Evolutionary conservation across 306 rosid genomes (phyloP).

Genomic region (Ormosia semicastrata): DNA sequence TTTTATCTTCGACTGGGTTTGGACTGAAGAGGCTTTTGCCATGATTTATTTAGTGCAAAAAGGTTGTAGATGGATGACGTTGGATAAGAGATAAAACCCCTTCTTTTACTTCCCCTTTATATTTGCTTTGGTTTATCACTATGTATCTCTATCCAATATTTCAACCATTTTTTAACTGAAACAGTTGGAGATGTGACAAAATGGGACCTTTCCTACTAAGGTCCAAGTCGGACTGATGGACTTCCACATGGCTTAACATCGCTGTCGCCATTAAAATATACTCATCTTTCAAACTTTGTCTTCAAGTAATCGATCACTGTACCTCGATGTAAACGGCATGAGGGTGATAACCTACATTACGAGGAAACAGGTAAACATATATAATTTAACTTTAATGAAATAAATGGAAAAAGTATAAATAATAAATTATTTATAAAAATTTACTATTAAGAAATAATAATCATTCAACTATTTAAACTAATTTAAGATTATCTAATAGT

Average conservation of each 20-base stretch:
- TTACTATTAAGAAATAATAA: no score
- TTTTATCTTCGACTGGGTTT: slow-evolving; percentile 7
- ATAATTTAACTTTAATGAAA: no score
- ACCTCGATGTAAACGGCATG: not conserved
- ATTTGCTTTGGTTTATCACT: slow-evolving; percentile 34
- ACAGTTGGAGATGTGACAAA: slow-evolving; percentile 64
- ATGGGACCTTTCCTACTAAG: slow-evolving; percentile 64
- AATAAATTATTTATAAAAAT: no score
- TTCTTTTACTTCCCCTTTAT: not conserved
- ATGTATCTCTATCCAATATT: not conserved
- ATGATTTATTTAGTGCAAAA: slow-evolving; percentile 19
- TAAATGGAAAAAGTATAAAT: no score
- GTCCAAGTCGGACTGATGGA: slow-evolving; percentile 65
- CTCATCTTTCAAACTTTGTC: not conserved
- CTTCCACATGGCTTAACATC: slow-evolving; percentile 51
- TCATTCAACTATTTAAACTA: no score
- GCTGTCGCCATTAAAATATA: slow-evolving; percentile 28
- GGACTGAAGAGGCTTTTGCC: not conserved
- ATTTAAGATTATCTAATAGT: no score
- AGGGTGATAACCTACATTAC: not conserved
- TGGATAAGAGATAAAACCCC: slow-evolving; percentile 36
- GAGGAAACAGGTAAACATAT: not conserved
- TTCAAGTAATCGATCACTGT: not conserved
- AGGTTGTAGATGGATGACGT: slow-evolving; percentile 14
- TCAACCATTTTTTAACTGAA: slow-evolving; percentile 50